Percentiles rank a stretch among this genome's conserved stretches.
Evolutionary conservation across 768 basidiomycete genomes (phyloP).

Genomic region (Ramaria sp.): DNA sequence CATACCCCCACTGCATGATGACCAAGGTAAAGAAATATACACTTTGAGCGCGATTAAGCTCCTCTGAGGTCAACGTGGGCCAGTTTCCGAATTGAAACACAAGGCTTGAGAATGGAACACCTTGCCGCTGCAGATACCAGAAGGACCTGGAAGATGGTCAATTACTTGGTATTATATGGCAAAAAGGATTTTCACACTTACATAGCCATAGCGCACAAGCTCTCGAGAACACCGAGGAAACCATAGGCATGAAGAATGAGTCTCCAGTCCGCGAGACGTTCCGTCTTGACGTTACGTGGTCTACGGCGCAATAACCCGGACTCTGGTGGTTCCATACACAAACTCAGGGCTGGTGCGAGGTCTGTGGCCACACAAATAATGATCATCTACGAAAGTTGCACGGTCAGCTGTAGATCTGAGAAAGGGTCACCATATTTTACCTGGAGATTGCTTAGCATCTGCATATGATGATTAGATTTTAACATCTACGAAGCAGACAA

Average conservation of each 20-base stretch:
- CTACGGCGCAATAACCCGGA: slow-evolving; percentile 42
- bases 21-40: slow-evolving; percentile 42
- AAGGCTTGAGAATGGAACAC: slow-evolving; percentile 36
- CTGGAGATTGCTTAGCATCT: slow-evolving; percentile 30
- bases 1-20: slow-evolving; percentile 45
- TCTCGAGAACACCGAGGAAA: slow-evolving; percentile 40
- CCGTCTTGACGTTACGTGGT: slow-evolving; percentile 44
- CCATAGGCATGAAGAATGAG: slow-evolving; percentile 48
- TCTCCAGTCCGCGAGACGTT: slow-evolving; percentile 41
- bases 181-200: slow-evolving; percentile 18
- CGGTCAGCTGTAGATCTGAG: slow-evolving; percentile 22
- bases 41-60: slow-evolving; percentile 37
- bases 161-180: neutral
- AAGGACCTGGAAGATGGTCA: slow-evolving; percentile 21
- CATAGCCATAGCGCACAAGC: slow-evolving; percentile 38
- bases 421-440: neutral
- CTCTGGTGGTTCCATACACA: slow-evolving; percentile 54
- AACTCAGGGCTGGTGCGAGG: slow-evolving; percentile 39
- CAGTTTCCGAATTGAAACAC: slow-evolving; percentile 36
- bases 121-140: slow-evolving; percentile 34
- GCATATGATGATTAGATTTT: neutral
- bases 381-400: slow-evolving; percentile 29
- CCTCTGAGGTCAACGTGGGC: slow-evolving; percentile 28
- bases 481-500: neutral
- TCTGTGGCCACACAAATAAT: slow-evolving; percentile 50